Base-by-base conservation (phyloP, 2,329 filamentous ascomycete genomes). In the Aureobasidium sp. region DNA sequence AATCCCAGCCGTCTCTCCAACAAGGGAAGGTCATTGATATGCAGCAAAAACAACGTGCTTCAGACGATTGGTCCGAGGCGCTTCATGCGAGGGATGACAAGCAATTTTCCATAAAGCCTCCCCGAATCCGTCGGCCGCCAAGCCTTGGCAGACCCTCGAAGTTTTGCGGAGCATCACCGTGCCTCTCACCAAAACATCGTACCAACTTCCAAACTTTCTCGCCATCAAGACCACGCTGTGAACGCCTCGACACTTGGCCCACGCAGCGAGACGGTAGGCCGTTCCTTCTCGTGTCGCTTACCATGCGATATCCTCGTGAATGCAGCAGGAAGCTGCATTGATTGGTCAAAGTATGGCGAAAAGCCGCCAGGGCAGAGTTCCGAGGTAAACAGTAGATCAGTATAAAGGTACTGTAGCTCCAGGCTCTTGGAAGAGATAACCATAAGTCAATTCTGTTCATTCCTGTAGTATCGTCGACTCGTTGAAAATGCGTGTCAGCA, bases 181-280 rank as follows among this genome's bases (percentile, higher is more conserved):
- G 29, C 50, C 36, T 23, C 23, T 38, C 33, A 40, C 31, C 58
- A 40, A 61, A 40, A 50, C 18, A 15, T n/a, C n/a, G 9, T 38
- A 2, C 23, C 33, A 55, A 20, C 51, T 20, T 40, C 8, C 36
- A 40, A 36, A 62, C 25, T 43, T 25, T 40, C 9, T 43, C 16
- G 4, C 23, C 4, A 36, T 42, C 59, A 51, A 53, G 45, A 62
- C 47, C 25, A 43, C n/a, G 47, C 47, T 29, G 13, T 36, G 36
- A 38, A 53, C 60, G 60, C 60, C 60, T 64, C 50, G 13, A n/a
- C 16, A 48, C 50, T 64, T 64, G 60, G 60, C 60, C n/a, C 25
- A 43, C 13, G 27, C 59, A 47, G 43, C 36, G 23, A 15, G 36
- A n/a, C 38, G 18, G 18, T n/a, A 31, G 9, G 25, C 53, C 42